phyloP scores from a whole-genome alignment of 1,139 yeast genomes.

The Pneumocystis oryctolagi region DNA sequence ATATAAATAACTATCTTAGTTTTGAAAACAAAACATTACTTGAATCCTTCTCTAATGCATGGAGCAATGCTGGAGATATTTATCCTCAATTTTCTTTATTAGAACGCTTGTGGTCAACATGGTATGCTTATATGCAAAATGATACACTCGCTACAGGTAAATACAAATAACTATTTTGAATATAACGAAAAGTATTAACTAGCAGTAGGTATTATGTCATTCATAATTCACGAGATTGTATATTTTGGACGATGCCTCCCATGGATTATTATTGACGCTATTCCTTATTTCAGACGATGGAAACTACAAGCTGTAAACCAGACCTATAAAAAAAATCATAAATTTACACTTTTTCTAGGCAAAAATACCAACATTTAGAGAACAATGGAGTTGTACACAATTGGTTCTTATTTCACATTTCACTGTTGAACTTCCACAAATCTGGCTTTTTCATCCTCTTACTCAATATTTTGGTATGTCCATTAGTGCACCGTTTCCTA shows the following conservation, averaged over 20 bases:
- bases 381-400: slow-evolving; percentile 85
- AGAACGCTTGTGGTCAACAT: slow-evolving; percentile 67
- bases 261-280: slow-evolving; percentile 66
- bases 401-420: slow-evolving; percentile 72
- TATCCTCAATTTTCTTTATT: slow-evolving; percentile 24
- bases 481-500: slow-evolving; percentile 72
- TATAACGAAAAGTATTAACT: neutral
- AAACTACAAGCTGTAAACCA: slow-evolving; percentile 50
- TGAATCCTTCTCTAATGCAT: slow-evolving; percentile 10
- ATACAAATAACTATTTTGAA: neutral
- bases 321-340: neutral
- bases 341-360: slow-evolving; percentile 15
- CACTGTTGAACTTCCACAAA: slow-evolving; percentile 84
- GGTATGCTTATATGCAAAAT: slow-evolving; percentile 60
- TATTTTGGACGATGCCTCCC: slow-evolving; percentile 81
- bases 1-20: neutral
- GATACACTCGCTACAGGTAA: slow-evolving; percentile 62
- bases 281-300: slow-evolving; percentile 60
- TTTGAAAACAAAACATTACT: neutral
- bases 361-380: slow-evolving; percentile 59
- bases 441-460: slow-evolving; percentile 89
- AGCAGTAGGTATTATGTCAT: slow-evolving; percentile 43
- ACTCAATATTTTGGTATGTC: slow-evolving; percentile 63
- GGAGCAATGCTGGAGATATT: slow-evolving; percentile 6
- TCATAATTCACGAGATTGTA: slow-evolving; percentile 60